Evolutionary conservation across 129 eudicot genomes (phyloP).

Genomic region (Chrysanthemum seticuspe): DNA sequence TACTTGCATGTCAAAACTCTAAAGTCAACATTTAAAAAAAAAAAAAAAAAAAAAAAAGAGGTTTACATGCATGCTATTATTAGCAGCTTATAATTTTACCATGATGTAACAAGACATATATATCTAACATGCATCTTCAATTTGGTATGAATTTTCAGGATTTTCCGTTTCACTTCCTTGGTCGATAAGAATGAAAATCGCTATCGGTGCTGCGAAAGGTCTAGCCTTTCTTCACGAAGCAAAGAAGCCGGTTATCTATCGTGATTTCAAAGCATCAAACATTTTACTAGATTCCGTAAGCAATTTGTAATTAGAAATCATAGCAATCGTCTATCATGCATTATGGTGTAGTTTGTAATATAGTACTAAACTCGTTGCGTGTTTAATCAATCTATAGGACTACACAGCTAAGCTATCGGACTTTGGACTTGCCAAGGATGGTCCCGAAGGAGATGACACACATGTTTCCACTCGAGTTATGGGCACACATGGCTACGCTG

Average conservation of each 20-base stretch:
- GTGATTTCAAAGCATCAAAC: conserved; percentile 84
- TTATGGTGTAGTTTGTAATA: background rate
- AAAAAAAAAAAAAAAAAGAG: too few species aligned
- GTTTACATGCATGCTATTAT: background rate
- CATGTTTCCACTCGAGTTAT: conserved; percentile 92
- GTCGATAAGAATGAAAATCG: conserved; percentile 81
- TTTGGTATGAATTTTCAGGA: conserved; percentile 38
- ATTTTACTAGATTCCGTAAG: conserved; percentile 75
- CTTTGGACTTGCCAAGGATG: conserved; percentile 91
- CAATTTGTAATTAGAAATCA: background rate
- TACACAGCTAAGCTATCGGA: conserved; percentile 83
- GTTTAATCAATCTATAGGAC: conserved; percentile 38
- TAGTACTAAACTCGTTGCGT: background rate
- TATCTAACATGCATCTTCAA: background rate
- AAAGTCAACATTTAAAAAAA: conserved; percentile 20
- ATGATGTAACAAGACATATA: background rate
- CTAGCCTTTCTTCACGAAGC: conserved; percentile 82
- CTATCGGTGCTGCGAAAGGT: conserved; percentile 75
- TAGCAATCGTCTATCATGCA: background rate
- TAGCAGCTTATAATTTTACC: background rate
- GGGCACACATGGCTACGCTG: conserved; percentile 97
- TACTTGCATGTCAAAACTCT: conserved; percentile 18
- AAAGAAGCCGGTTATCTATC: conserved; percentile 68
- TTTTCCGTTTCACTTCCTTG: conserved; percentile 74
- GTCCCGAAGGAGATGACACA: conserved; percentile 90